These are phyloP conservation scores for Penicillium oxalicum DNA, from an alignment of 2,329 filamentous ascomycete species.

Conservation along the genomic window DNA sequence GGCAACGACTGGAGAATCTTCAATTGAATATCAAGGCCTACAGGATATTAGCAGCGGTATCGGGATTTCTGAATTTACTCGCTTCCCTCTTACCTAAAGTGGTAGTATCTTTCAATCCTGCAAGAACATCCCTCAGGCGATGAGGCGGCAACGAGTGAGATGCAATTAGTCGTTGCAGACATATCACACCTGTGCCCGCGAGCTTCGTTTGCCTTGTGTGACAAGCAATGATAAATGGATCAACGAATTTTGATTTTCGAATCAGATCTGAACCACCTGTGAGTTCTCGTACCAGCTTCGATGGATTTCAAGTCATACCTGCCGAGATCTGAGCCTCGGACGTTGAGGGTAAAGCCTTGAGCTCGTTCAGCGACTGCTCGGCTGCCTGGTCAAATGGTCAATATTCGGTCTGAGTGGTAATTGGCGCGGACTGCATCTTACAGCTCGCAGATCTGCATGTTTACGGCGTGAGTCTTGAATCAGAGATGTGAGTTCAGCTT, in stretches of 20 bases:
- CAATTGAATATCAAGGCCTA: conserved; percentile 79
- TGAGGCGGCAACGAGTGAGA: conserved; percentile 71
- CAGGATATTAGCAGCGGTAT: conserved; percentile 16
- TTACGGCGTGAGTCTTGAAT: conserved; percentile 95
- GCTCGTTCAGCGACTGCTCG: conserved; percentile 85
- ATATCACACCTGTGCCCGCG: conserved; percentile 78
- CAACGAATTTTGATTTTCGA: conserved; percentile 74
- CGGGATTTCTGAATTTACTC: neutral
- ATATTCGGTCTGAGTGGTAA: conserved; percentile 12
- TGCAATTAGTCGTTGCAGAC: conserved; percentile 81
- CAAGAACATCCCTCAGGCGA: conserved; percentile 77
- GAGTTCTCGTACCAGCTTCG: neutral
- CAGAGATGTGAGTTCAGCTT: conserved; percentile 80
- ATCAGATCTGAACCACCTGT: conserved; percentile 62
- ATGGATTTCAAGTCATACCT: conserved; percentile 43
- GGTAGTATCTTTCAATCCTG: conserved; percentile 79
- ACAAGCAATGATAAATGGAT: conserved; percentile 91
- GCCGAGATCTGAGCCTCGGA: conserved; percentile 71
- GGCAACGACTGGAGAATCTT: conserved; percentile 92
- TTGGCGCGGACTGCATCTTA: conserved; percentile 16
- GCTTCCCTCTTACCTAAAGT: conserved; percentile 52
- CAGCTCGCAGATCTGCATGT: conserved; percentile 79
- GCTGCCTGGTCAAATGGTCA: conserved; percentile 58
- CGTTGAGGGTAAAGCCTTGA: conserved; percentile 67
- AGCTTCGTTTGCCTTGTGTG: conserved; percentile 85